Base-by-base conservation (phyloP, 495 filamentous ascomycete genomes). In the Niebla homalea region DNA sequence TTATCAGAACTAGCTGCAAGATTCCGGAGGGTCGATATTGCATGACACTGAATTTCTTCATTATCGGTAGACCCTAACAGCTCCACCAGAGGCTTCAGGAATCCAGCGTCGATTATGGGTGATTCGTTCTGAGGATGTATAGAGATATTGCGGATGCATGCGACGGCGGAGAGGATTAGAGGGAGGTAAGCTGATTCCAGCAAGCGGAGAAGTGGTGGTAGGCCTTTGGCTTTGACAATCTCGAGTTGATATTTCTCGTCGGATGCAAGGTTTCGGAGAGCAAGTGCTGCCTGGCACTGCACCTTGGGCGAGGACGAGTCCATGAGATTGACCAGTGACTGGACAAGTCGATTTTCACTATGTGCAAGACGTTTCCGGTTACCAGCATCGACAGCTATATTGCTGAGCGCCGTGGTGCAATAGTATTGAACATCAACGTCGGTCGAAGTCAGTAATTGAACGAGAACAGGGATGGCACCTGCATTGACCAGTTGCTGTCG, bases 391-490 rank as follows among this genome's bases (percentile, higher is more conserved):
- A 98, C 92, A 14, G 92, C 92, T 57, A 98, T 98, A 62, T 98
- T 98, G 75, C 89, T 95, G 44, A 98, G 78, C 14, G 92, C 92
- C 2, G 92, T 98, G 32, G 92, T 98, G 70, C 92, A 98, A 67
- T 98, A 98, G 67, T 98, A 98, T 70, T 98, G 92, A 15, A 98
- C 92, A 62, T 98, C 92, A 48, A 95, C 87, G 62, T 98, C 92
- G 19, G 80, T 65, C 35, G 90, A 96, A 14, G 85, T 88, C 32
- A 98, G 77, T 21, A 98, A 76, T 56, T 94, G 88, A 44, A 98
- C 92, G 14, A 98, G 79, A 8, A 97, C 92, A 4, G 92, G 93
- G 53, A 98, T 95, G 10, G 92, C 93, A 46, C 89, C 89, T 43
- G 92, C 93, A 52, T 92, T 90, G 43, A 98, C 92, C 23, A 98